phyloP scores from a whole-genome alignment of 306 rosid species.

The Gleditsia sinensis region DNA sequence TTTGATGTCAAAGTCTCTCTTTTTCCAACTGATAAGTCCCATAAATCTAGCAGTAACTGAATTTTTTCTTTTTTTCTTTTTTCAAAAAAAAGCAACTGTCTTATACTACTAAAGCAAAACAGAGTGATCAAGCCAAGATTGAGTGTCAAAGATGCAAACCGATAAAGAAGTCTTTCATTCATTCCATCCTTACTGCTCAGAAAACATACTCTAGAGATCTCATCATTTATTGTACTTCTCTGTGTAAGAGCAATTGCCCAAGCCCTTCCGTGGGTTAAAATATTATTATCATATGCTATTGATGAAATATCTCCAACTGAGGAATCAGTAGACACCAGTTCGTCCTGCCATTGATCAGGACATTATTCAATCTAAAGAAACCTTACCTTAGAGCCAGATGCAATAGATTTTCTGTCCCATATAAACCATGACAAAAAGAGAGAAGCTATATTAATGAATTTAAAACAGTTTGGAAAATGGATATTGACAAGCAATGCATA shows the following conservation, averaged over 20 bases:
- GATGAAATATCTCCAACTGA: slow-evolving; percentile 51
- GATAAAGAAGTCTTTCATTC: slow-evolving; percentile 63
- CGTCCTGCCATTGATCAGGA: slow-evolving; percentile 54
- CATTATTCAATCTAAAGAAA: slow-evolving; percentile 26
- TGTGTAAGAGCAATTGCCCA: slow-evolving; percentile 86
- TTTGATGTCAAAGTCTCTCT: slow-evolving; percentile 24
- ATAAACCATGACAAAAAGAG: not conserved
- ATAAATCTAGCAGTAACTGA: too few species aligned
- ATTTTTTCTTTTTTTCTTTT: too few species aligned
- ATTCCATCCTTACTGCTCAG: slow-evolving; percentile 44
- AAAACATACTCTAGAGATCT: slow-evolving; percentile 59
- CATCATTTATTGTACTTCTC: slow-evolving; percentile 67
- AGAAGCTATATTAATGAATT: slow-evolving; percentile 2
- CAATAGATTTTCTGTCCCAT: slow-evolving; percentile 16
- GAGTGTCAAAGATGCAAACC: slow-evolving; percentile 51
- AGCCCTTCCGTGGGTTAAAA: slow-evolving; percentile 72
- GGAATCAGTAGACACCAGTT: slow-evolving; percentile 48
- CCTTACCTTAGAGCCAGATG: slow-evolving; percentile 30
- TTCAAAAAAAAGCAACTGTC: not conserved
- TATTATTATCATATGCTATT: slow-evolving; percentile 32
- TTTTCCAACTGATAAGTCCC: slow-evolving; percentile 15
- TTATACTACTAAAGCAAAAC: slow-evolving; percentile 14
- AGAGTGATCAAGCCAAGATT: slow-evolving; percentile 23
- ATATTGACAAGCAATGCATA: not conserved
- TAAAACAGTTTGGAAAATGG: not conserved